phyloP scores from a whole-genome alignment of 345 rosid species.

The Boechera stricta region DNA sequence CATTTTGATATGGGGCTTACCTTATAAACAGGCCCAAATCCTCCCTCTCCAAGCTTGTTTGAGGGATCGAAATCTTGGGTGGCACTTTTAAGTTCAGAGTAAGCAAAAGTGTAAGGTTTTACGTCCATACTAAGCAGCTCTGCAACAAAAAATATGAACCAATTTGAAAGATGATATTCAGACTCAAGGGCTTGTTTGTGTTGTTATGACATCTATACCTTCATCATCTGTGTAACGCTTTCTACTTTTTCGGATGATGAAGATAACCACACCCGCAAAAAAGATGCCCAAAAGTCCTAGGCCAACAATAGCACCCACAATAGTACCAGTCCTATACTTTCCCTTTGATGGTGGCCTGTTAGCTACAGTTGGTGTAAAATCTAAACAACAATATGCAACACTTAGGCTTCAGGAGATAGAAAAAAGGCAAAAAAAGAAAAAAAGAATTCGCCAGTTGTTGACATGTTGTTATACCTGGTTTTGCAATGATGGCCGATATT shows the following conservation, averaged over 20 bases:
- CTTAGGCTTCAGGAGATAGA: no score
- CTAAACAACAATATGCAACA: no score
- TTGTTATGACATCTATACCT: constrained; percentile 46
- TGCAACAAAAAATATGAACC: constrained; percentile 29
- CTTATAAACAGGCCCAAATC: constrained; percentile 73
- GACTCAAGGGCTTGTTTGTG: no score
- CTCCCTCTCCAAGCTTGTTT: constrained; percentile 76
- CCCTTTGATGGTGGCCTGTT: no score
- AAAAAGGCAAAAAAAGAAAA: no score
- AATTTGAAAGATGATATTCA: constrained; percentile 13
- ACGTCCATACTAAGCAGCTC: constrained; percentile 32
- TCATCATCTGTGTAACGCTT: constrained; percentile 46
- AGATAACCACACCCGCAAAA: constrained; percentile 34
- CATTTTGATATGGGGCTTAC: constrained; percentile 24
- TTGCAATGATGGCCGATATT: no score
- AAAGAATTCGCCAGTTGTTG: no score
- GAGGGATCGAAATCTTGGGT: constrained; percentile 58
- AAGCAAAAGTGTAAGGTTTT: constrained; percentile 60
- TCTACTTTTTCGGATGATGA: constrained; percentile 48
- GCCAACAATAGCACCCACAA: no score
- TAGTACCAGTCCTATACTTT: no score
- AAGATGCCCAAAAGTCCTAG: neutral
- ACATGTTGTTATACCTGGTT: no score
- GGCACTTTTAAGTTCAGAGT: constrained; percentile 63
- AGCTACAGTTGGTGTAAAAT: no score